Evolutionary conservation across 352 stramenopile species (phyloP), one percentile per base, ranked within the genome.

Genomic region (Globisporangium paroecandrum): DNA sequence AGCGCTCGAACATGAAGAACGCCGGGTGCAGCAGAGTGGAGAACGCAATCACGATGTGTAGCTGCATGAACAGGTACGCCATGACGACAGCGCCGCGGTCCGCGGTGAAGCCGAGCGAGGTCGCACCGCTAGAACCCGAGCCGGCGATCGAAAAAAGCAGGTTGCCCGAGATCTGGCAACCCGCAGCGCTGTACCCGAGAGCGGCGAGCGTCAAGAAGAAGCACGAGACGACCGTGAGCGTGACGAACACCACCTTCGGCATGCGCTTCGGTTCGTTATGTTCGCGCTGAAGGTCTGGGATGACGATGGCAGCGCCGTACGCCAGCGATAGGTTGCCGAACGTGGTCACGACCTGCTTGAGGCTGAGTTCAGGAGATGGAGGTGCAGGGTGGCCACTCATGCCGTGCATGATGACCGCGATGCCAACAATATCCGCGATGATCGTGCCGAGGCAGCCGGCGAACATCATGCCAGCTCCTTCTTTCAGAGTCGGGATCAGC

Each of bases 241-340:
- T 86, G 36, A 83, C 69, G 36, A 75, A 56, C 29, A 87, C 71
- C 38, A 87, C 71, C 22, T 75, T 73, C 10, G 79, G 79, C 79
- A 87, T 86, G 32, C 78, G 77, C 13, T 69, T 64, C 1, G 79
- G 76, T 47, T 89, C 66, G 22, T 62, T 77, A 64, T 88, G 80
- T 12, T 87, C 69, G 47, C 77, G 75, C 29, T 83, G 73, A 25
- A 89, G 69, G 25, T 76, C 70, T 5, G 78, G 78, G 54, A 86
- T 79, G 24, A 87, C 69, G 29, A 88, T 77, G 24, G 73, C 77
- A 13, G 79, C 78, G n/a, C 69, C 74, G 36, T 88, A 88, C 3
- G 78, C 78, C n/a, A 89, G 71, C 12, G 78, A 65, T 49, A 89
- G 70, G 69, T 82, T 89, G 27, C 78, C 81, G 24, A 85, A 86